Evolutionary conservation across 2,329 filamentous ascomycete genomes (phyloP).

Genomic region (Colletotrichum abscissum): DNA sequence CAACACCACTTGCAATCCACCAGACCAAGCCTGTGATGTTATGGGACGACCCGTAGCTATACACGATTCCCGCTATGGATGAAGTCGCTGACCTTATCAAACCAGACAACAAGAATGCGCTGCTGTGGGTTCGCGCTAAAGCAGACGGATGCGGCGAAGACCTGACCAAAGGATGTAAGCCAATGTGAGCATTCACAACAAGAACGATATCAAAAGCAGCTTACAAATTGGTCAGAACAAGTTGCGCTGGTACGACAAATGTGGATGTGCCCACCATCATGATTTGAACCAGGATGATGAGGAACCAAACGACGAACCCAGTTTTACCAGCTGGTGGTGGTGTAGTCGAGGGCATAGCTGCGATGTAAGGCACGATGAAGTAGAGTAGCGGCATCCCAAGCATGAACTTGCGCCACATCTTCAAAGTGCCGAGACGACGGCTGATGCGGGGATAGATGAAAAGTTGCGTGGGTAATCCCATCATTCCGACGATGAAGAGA

Average conservation of each 20-base stretch:
- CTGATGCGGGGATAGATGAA: conserved; percentile 9
- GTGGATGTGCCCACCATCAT: conserved; percentile 22
- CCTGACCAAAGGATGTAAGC: neutral
- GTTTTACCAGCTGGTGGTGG: conserved; percentile 10
- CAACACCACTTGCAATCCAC: conserved; percentile 22
- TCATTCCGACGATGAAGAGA: neutral
- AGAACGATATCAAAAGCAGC: neutral
- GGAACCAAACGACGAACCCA: conserved; percentile 12
- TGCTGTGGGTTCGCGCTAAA: conserved; percentile 19
- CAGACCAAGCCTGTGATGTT: conserved; percentile 18
- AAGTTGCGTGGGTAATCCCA: neutral
- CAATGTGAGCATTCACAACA: neutral
- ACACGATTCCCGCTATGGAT: conserved; percentile 11
- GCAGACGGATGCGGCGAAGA: conserved; percentile 26
- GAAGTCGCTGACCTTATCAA: conserved; percentile 17
- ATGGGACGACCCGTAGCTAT: conserved; percentile 21
- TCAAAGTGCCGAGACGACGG: conserved; percentile 9
- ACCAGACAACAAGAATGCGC: conserved; percentile 19
- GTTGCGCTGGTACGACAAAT: conserved; percentile 20
- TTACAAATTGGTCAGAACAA: conserved; percentile 23
- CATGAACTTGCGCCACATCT: conserved; percentile 18
- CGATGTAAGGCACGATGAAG: conserved; percentile 20
- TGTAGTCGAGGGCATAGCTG: conserved; percentile 4
- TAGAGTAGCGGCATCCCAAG: conserved; percentile 11
- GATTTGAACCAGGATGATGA: conserved; percentile 13